Base-by-base conservation (phyloP, 495 filamentous ascomycete species). In the Neurospora discreta region DNA sequence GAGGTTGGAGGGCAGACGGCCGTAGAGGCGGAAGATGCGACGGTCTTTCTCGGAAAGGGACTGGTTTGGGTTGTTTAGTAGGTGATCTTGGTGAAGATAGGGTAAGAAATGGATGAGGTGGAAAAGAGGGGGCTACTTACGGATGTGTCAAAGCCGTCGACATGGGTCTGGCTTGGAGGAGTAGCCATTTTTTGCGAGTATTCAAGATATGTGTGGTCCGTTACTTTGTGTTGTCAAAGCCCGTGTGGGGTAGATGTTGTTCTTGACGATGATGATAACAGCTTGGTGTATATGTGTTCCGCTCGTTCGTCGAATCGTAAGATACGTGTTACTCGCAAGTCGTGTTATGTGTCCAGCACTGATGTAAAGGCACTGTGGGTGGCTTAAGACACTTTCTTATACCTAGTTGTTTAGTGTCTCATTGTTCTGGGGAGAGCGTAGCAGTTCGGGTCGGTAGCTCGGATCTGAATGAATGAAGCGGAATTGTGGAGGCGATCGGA, bases 11-110 rank as follows among this genome's bases (percentile, higher is more conserved):
- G 94, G 94, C 71, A 96, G 87, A 81, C 95, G 96, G 81, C 94
- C 94, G 80, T 98, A 98, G 60, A 96, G 89, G 70, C 92, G 92
- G 83, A 97, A 90, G 73, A 97, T 71, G 26, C 73, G 72, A 18
- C 20, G 39, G 9, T 75, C 74, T 13, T 74, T 38, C 9, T 26
- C 20, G 40, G 20, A 23, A 36, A n/a, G 33, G 33, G 41, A 60
- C 52, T 60, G 15, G 6, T 60, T 60, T 16, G 26, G 13, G 26
- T 7, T 30, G 1, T 1, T 26, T 58, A 52, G 44, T 23, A 23
- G 10, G 20, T 23, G 11, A 15, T 23, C 10, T 6, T 26, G 20
- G n/a, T n/a, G n/a, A n/a, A n/a, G n/a, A n/a, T n/a, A n/a, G n/a
- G n/a, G n/a, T n/a, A n/a, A n/a, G n/a, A n/a, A 44, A 20, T 15